Conservation (phyloP, 1,284 basidiomycete genomes). For the Peniophora sp. region DNA sequence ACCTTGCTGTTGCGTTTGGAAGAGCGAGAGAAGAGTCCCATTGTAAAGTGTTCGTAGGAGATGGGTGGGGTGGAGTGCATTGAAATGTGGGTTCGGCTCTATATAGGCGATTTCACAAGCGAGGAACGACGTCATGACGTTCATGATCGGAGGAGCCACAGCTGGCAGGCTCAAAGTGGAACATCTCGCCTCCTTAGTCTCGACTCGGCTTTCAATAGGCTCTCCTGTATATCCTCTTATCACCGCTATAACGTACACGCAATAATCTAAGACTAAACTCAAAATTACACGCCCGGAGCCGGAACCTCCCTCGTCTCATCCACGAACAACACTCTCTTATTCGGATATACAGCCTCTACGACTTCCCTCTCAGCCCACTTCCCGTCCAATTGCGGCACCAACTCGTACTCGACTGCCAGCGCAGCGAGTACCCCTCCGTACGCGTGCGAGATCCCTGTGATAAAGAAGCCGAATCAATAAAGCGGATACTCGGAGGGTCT, state of each 20-base stretch:
- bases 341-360: constrained; percentile 69
- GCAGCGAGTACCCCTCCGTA: constrained; percentile 90
- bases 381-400: constrained; percentile 40
- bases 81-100: no score
- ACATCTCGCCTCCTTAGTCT: background rate
- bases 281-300: background rate
- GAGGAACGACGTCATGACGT: no score
- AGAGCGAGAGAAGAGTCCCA: no score
- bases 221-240: background rate
- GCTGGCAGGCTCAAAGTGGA: background rate
- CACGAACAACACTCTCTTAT: constrained; percentile 45
- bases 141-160: background rate
- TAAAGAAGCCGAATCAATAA: background rate
- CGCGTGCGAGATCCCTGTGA: constrained; percentile 79
- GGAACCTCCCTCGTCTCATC: constrained; percentile 39
- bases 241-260: constrained; percentile 13
- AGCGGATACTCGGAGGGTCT: background rate
- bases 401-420: constrained; percentile 75
- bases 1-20: background rate
- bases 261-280: constrained; percentile 28
- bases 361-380: constrained; percentile 71
- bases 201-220: background rate
- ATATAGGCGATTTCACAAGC: no score
- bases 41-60: no score
- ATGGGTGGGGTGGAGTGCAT: no score